Conservation (phyloP, 1,284 basidiomycete species). For the Mycosarcoma mackinlayi region DNA sequence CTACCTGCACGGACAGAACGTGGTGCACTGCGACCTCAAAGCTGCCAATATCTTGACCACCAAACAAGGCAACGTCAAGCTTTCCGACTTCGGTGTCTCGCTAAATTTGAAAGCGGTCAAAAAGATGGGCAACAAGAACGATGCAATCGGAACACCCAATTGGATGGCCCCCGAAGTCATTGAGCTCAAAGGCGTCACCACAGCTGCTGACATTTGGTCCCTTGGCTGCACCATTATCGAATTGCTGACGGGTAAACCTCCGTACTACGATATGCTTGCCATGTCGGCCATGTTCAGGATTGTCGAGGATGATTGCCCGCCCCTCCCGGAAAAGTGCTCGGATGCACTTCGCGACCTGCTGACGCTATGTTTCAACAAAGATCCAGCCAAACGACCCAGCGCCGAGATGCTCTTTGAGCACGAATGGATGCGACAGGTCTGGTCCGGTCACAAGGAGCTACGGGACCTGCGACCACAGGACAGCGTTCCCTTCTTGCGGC, state of each 20-base stretch:
- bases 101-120: conserved; percentile 69
- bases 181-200: conserved; percentile 75
- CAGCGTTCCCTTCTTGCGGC: conserved; percentile 89
- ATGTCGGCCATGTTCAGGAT: conserved; percentile 83
- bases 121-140: conserved; percentile 76
- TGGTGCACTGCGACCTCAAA: conserved; percentile 73
- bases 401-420: conserved; percentile 88
- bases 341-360: conserved; percentile 81
- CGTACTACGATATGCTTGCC: conserved; percentile 77
- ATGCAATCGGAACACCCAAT: conserved; percentile 89
- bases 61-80: conserved; percentile 72
- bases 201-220: conserved; percentile 83
- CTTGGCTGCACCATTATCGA: conserved; percentile 93
- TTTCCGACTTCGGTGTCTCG: conserved; percentile 73
- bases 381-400: conserved; percentile 80
- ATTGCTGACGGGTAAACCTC: conserved; percentile 87
- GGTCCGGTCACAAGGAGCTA: conserved; percentile 75
- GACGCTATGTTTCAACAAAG: conserved; percentile 85
- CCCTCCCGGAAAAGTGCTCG: conserved; percentile 82
- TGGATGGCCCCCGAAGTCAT: conserved; percentile 98
- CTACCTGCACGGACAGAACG: conserved; percentile 91
- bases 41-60: conserved; percentile 74
- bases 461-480: conserved; percentile 76
- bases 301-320: conserved; percentile 89
- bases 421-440: conserved; percentile 84